Evolutionary conservation across 2,329 filamentous ascomycete species (phyloP).

Genomic region (Exophiala lecanii-corni): DNA sequence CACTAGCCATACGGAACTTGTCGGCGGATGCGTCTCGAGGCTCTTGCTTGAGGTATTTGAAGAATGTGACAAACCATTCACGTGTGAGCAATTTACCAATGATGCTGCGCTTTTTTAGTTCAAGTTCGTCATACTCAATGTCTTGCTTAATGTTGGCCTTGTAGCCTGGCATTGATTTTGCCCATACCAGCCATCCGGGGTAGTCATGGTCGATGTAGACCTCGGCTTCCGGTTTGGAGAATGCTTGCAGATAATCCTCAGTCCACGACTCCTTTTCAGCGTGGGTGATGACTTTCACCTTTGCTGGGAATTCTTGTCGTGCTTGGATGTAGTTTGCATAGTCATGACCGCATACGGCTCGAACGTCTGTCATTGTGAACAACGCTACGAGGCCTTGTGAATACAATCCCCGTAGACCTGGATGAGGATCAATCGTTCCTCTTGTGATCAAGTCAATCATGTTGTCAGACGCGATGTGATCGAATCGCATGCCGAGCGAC

Average conservation of each 20-base stretch:
- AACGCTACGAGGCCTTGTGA: slow-evolving; percentile 71
- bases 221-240: slow-evolving; percentile 71
- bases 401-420: slow-evolving; percentile 75
- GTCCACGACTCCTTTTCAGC: slow-evolving; percentile 77
- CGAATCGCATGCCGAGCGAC: slow-evolving; percentile 86
- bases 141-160: slow-evolving; percentile 61
- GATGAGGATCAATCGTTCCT: slow-evolving; percentile 86
- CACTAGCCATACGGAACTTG: slow-evolving; percentile 82
- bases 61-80: slow-evolving; percentile 82
- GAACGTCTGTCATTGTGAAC: slow-evolving; percentile 82
- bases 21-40: slow-evolving; percentile 77
- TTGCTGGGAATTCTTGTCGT: slow-evolving; percentile 71
- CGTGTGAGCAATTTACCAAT: slow-evolving; percentile 77
- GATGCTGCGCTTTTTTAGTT: slow-evolving; percentile 66
- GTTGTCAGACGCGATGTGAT: slow-evolving; percentile 73
- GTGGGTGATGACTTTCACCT: slow-evolving; percentile 67
- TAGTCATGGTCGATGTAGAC: slow-evolving; percentile 91
- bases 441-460: slow-evolving; percentile 78
- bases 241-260: slow-evolving; percentile 68
- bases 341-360: slow-evolving; percentile 78
- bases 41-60: slow-evolving; percentile 93
- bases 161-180: slow-evolving; percentile 76
- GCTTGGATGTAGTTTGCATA: slow-evolving; percentile 83
- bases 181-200: slow-evolving; percentile 96
- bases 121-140: slow-evolving; percentile 76